These are phyloP conservation scores for Podospora anserina DNA, from an alignment of 495 filamentous ascomycete species.

Conservation along the genomic window DNA sequence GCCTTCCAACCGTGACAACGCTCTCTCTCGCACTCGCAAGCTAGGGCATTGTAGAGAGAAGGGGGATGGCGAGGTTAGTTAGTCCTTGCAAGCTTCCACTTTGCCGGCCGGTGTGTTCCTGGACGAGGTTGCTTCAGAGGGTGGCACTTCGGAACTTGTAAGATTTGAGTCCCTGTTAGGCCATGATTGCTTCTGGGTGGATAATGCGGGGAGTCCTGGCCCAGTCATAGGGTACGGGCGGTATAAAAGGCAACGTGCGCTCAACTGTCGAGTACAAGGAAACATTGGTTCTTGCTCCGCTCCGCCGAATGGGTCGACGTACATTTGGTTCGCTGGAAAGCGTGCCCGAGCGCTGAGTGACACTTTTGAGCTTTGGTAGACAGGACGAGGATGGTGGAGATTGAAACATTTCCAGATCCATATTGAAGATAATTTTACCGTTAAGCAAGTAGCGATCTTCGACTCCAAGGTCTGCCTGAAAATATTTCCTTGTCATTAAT, in stretches of 20 bases:
- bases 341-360: neutral
- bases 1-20: neutral
- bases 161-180: neutral
- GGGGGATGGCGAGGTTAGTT: neutral
- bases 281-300: neutral
- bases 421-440: no score
- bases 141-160: neutral
- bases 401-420: no score
- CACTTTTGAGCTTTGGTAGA: no score
- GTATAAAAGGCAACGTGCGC: no score
- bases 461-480: no score
- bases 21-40: no score
- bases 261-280: neutral
- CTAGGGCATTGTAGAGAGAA: neutral
- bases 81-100: no score
- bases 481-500: no score
- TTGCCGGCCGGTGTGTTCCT: neutral
- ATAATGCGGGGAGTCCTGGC: neutral
- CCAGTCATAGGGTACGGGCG: neutral
- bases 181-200: neutral
- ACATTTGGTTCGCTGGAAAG: neutral
- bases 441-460: no score
- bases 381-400: no score
- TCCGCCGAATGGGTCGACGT: neutral
- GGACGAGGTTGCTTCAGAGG: neutral